Evolutionary conservation across 106 monocot species (phyloP), one percentile per base, ranked within the genome.

Genomic region (Apostasia ramifera): DNA sequence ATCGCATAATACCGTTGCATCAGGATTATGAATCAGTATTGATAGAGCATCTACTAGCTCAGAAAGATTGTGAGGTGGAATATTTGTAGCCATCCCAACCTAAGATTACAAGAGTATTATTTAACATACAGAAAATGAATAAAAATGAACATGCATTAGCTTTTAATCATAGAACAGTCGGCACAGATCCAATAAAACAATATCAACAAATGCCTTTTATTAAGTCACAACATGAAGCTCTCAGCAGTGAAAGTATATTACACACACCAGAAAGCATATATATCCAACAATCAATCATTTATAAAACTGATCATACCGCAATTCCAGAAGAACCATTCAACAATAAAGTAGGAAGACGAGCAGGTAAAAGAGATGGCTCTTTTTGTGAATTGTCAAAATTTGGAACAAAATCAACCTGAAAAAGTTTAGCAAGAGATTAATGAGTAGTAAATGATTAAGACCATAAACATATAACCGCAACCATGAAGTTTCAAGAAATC

Each of bases 21-120:
- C 89, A 57, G 97, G 97, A 76, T 97, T 97, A 65, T 80, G 84
- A 67, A 97, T 92, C 47, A 92, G 69, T 40, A 77, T 83, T 70
- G 89, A 87, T 60, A 97, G 85, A 67, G 76, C 89, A 84, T 97
- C 97, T 54, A 97, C 97, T 74, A 97, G 86, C 71, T 97, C 97
- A 9, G 77, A 82, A 59, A 97, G 92, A 79, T 97, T 97, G 73
- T 97, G 97, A 7, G 97, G 92, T 54, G 97, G 97, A 79, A 97
- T 92, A 77, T 97, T 97, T 74, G 97, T 97, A 41, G 97, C 97
- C 97, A 97, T 97, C 26, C 97, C 97, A 75, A 97, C 97, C 97
- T 97, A 62, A 37, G 56, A 71, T 38, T 47, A 71, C 8, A 62
- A 67, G 6, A 57, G 47, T 9, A 62, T 3, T 5, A 8, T 52